phyloP scores from a whole-genome alignment of 2,329 filamentous ascomycete species.

The Ophiocordyceps camponoti-leonardi region DNA sequence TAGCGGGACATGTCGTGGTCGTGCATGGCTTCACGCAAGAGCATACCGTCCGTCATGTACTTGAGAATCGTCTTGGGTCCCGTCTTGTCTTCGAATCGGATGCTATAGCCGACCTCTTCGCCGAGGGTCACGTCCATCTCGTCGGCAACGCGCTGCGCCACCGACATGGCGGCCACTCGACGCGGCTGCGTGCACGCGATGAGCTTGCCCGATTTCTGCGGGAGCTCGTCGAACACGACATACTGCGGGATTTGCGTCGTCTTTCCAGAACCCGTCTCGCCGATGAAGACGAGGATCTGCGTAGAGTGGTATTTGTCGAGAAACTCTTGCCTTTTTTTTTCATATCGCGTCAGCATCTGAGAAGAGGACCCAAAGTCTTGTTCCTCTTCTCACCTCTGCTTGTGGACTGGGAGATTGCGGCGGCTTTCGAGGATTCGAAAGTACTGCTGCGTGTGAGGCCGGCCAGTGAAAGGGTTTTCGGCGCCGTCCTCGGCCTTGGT shows the following conservation, averaged over 20 bases:
- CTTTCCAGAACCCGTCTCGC: slow-evolving; percentile 98
- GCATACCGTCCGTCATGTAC: slow-evolving; percentile 99
- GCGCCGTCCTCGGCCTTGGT: slow-evolving; percentile 61
- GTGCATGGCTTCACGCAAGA: slow-evolving; percentile 90
- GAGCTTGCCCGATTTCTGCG: slow-evolving; percentile 71
- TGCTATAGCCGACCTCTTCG: slow-evolving; percentile 94
- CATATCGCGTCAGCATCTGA: neutral
- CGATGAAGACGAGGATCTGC: slow-evolving; percentile 95
- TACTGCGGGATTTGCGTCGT: slow-evolving; percentile 98
- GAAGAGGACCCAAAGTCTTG: neutral
- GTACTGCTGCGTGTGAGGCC: slow-evolving; percentile 65
- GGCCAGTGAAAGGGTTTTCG: slow-evolving; percentile 70
- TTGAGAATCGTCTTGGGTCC: slow-evolving; percentile 80
- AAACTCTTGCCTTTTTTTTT: slow-evolving; percentile 74
- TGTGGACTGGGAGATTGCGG: slow-evolving; percentile 76
- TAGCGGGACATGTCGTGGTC: slow-evolving; percentile 85
- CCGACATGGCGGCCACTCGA: slow-evolving; percentile 96
- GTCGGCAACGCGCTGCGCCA: slow-evolving; percentile 91
- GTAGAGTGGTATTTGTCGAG: slow-evolving; percentile 80
- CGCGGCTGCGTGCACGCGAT: slow-evolving; percentile 95
- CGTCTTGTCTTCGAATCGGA: slow-evolving; percentile 95
- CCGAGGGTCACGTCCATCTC: slow-evolving; percentile 90
- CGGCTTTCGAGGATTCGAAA: slow-evolving; percentile 75
- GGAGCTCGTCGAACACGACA: slow-evolving; percentile 90
- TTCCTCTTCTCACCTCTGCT: slow-evolving; percentile 50